Conservation (phyloP, 768 basidiomycete genomes). For the Hypholoma sublateritium region DNA sequence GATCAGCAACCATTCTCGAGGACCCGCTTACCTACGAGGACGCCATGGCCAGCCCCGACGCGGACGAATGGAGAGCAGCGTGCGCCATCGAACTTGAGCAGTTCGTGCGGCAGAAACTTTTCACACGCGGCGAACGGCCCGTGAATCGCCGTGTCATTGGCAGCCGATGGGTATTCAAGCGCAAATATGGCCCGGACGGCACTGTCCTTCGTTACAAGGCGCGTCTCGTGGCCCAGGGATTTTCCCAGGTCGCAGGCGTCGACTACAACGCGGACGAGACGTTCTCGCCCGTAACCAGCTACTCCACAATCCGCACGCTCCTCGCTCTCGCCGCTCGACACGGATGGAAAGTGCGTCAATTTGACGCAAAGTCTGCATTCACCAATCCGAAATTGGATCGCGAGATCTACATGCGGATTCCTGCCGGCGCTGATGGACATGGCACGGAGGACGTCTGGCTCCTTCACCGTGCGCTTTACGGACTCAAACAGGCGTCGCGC, state of each 20-base stretch:
- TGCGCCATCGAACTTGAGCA: neutral
- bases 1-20: neutral
- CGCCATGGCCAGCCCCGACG: neutral
- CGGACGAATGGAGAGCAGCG: neutral
- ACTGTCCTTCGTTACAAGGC: neutral
- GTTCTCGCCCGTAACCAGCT: slow-evolving; percentile 4
- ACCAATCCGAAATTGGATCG: neutral
- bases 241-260: slow-evolving; percentile 3
- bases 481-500: slow-evolving; percentile 4
- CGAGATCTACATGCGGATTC: slow-evolving; percentile 2
- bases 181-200: slow-evolving; percentile 1
- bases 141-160: neutral
- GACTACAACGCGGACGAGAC: slow-evolving; percentile 10
- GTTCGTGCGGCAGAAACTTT: neutral
- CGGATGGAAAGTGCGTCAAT: neutral
- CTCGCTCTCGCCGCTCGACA: slow-evolving; percentile 1
- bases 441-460: neutral
- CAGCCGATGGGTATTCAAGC: slow-evolving; percentile 7
- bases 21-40: slow-evolving; percentile 6
- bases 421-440: neutral
- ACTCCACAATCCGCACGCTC: neutral
- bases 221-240: slow-evolving; percentile 4
- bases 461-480: slow-evolving; percentile 5
- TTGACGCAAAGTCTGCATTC: slow-evolving; percentile 3
- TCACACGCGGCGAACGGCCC: neutral